Evolutionary conservation across 768 basidiomycete genomes (phyloP), one percentile per base, ranked within the genome.

Genomic region (Lactarius deliciosus): DNA sequence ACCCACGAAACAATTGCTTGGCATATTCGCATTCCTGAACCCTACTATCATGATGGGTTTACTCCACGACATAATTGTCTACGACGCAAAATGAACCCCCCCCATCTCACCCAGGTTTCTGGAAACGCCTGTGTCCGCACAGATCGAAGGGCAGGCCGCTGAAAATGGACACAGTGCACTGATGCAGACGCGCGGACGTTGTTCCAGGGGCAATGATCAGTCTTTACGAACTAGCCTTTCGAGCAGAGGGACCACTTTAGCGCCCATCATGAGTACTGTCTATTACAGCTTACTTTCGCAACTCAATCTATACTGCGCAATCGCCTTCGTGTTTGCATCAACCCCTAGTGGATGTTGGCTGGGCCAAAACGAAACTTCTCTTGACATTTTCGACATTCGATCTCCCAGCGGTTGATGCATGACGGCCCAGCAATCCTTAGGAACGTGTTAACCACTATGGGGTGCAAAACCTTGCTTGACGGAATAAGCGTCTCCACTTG

Each of bases 381-480:
- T 64, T 11, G 22, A 30, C 41, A 11, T 40, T 38, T 11, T 47
- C 10, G 45, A n/a, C 45, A 3, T n/a, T 4, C 54, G 2, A 50
- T 8, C 2, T 32, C 41, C 38, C 28, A 7, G 55, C 36, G 45
- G 9, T 66, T 18, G 2, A n/a, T 20, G 43, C 38, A 40, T 3
- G 30, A 20, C 30, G 4, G 47, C n/a, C n/a, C 5, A 18, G 30
- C 50, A 20, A 6, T n/a, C 13, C 15, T 22, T 22, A 55, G 60
- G 60, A 57, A 57, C 55, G 60, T 53, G 60, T 57, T 40, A 11
- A 6, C 8, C 20, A 4, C n/a, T 32, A 45, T 30, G 65, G 57
- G 65, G 65, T 2, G 2, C 40, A 7, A 7, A 64, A 36, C 18
- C 15, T 25, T 28, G 22, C 32, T 11, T 1, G 11, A 41, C 32